Evolutionary conservation across 164 flowering plant species (phyloP).

Genomic region (Akebia trifoliata): DNA sequence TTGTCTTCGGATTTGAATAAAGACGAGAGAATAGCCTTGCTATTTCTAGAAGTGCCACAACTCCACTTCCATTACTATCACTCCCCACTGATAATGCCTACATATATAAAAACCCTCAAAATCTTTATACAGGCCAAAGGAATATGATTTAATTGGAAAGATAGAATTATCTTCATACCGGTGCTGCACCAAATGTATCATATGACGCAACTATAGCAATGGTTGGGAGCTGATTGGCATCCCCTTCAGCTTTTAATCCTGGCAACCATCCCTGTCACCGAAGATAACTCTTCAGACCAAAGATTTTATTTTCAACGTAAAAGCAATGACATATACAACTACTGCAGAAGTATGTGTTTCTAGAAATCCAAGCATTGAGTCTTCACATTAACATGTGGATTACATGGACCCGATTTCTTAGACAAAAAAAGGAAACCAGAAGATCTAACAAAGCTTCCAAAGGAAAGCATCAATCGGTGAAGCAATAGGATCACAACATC

Average conservation of each 20-base stretch:
- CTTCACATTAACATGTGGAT: background rate
- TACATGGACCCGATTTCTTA: too few relatives aligned
- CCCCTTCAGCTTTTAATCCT: conserved; percentile 87
- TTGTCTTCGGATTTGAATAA: conserved; percentile 88
- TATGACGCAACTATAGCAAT: conserved; percentile 97
- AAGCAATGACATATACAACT: background rate
- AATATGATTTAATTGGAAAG: background rate
- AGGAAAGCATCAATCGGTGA: too few relatives aligned
- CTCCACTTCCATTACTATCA: conserved; percentile 98
- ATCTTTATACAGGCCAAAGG: conserved; percentile 2
- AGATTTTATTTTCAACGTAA: too few relatives aligned
- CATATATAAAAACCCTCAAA: background rate
- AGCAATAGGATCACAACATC: too few relatives aligned
- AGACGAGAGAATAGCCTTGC: conserved; percentile 87
- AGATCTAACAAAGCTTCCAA: too few relatives aligned
- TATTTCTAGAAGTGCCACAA: conserved; percentile 90
- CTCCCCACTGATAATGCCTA: conserved; percentile 94
- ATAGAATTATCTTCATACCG: conserved; percentile 41
- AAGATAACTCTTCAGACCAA: background rate
- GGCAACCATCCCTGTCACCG: conserved; percentile 88
- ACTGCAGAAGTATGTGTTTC: background rate
- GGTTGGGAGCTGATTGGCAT: conserved; percentile 87
- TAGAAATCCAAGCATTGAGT: background rate
- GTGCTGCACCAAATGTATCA: conserved; percentile 99
- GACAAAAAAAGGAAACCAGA: background rate